Evolutionary conservation across 176 grass and related monocot species (phyloP), one percentile per base, ranked within the genome.

Genomic region (Microstegium vimineum): DNA sequence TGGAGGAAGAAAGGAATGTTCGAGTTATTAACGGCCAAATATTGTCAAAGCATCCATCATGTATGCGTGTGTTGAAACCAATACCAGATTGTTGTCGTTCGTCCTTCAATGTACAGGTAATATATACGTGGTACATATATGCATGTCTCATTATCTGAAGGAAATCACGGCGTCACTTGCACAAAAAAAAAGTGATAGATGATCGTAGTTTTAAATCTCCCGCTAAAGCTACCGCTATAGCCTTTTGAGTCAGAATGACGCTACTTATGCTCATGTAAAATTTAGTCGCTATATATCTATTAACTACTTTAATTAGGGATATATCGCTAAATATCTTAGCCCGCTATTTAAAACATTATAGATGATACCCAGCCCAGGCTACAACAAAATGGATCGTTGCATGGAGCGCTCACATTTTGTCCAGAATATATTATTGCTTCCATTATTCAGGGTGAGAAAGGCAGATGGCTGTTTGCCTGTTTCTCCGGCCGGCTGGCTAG

Each of bases 1-100:
- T 66, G 66, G 66, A 82, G 35, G 66, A 90, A 90, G 73, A 78
- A 74, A 86, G 80, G 82, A 86, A 86, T 86, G 77, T 75, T 75
- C 34, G 26, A 68, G 46, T 81, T 38, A 33, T 33, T 52, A 75
- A 20, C 22, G 9, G 10, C 46, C 17, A 57, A 35, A 61, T 74
- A 66, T 31, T 56, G 34, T 54, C 51, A 73, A 73, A 80, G 59
- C 69, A 74, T 54, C 60, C 69, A 43, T 66, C 84, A 73, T 35
- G 45, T 33, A 68, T 26, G 42, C 30, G 12, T 30, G 66, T 30
- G n/a, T 63, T 54, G 32, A 84, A 49, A 49, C 32, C n/a, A 12
- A 79, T 22, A 28, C 28, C 4, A 3, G 30, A 64, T 23, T 56
- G 20, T 8, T 63, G 32, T 4, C 7, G 4, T 27, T 40, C 33